These are phyloP conservation scores for Fragosphaeria purpurea DNA, from an alignment of 2,329 filamentous ascomycete species.

Conservation along the genomic window DNA sequence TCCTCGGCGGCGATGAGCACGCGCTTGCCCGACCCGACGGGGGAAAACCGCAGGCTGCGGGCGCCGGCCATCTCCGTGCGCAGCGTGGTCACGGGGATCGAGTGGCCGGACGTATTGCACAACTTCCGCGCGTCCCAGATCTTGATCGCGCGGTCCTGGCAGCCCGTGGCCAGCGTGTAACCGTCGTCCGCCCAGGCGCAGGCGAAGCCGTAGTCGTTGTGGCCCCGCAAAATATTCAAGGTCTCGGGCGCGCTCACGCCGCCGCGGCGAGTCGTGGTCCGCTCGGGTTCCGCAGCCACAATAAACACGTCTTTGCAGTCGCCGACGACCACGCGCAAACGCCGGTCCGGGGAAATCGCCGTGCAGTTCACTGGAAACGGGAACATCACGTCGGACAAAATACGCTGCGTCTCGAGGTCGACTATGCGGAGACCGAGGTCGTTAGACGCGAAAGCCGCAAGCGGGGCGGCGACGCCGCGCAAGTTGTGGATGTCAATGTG, in stretches of 20 bases:
- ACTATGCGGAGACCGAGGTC: constrained; percentile 49
- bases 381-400: constrained; percentile 44
- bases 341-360: constrained; percentile 59
- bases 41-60: constrained; percentile 61
- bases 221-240: constrained; percentile 49
- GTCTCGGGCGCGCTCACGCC: constrained; percentile 24
- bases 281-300: constrained; percentile 56
- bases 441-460: constrained; percentile 54
- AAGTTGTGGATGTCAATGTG: constrained; percentile 49
- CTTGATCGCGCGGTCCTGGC: constrained; percentile 62
- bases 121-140: constrained; percentile 70
- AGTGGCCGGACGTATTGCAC: constrained; percentile 40
- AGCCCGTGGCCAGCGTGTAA: constrained; percentile 64
- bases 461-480: constrained; percentile 40
- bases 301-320: constrained; percentile 58
- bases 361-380: constrained; percentile 61
- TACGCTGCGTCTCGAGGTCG: constrained; percentile 48
- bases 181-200: constrained; percentile 74
- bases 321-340: constrained; percentile 63
- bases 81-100: constrained; percentile 42
- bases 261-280: neutral
- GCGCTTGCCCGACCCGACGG: constrained; percentile 54
- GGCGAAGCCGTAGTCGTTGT: constrained; percentile 63
- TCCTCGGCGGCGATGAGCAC: constrained; percentile 66
- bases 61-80: constrained; percentile 58